These are phyloP conservation scores for Omphalea diandra DNA, from an alignment of 441 rosid species.

Conservation along the genomic window DNA sequence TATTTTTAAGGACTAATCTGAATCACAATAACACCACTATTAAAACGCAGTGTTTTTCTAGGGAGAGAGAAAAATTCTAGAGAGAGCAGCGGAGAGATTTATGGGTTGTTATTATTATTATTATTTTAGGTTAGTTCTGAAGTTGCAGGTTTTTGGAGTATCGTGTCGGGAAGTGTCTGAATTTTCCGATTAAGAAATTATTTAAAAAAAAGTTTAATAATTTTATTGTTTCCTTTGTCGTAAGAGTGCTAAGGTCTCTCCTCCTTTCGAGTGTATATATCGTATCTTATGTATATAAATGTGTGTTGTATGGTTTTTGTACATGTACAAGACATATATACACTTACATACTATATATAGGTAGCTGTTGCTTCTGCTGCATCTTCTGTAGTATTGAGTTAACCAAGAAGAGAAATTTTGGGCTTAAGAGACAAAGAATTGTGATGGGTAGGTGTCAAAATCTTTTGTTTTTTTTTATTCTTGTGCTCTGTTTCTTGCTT, in stretches of 20 bases:
- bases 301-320: neutral
- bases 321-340: neutral
- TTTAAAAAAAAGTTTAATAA: too few relatives aligned
- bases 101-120: constrained; percentile 4
- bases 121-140: too few relatives aligned
- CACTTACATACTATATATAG: neutral
- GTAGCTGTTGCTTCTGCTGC: too few relatives aligned
- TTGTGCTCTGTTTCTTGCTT: constrained; percentile 19
- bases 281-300: constrained; percentile 27
- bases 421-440: constrained; percentile 27
- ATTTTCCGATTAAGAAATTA: constrained; percentile 20
- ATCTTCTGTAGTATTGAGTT: constrained; percentile 13
- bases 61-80: constrained; percentile 6
- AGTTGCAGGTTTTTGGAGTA: constrained; percentile 71
- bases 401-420: constrained; percentile 21
- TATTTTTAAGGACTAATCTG: neutral
- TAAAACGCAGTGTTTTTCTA: too few relatives aligned
- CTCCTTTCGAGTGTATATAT: too few relatives aligned
- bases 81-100: constrained; percentile 8
- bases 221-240: constrained; percentile 12
- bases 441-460: constrained; percentile 43
- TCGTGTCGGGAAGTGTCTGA: constrained; percentile 57
- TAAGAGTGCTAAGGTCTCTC: constrained; percentile 11
- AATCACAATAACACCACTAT: too few relatives aligned
- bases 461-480: constrained; percentile 9